phyloP scores from a whole-genome alignment of 768 basidiomycete species.

The Phaffia australis region DNA sequence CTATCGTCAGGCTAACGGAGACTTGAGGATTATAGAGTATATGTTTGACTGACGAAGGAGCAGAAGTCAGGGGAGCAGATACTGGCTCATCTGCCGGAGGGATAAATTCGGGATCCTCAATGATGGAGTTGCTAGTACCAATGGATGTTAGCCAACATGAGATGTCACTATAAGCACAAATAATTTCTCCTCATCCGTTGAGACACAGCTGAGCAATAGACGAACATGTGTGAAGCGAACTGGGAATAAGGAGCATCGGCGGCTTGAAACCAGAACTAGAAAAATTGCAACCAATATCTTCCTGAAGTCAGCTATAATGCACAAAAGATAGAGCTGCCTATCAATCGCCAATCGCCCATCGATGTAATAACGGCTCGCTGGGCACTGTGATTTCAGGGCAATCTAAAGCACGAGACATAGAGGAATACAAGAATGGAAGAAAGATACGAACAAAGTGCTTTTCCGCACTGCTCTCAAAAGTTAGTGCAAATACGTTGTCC shows the following conservation, averaged over 20 bases:
- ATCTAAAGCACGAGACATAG: too few relatives aligned
- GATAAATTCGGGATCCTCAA: conserved; percentile 19
- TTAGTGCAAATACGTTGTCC: conserved; percentile 23
- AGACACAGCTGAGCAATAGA: background rate
- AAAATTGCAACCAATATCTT: background rate
- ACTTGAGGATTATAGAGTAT: background rate
- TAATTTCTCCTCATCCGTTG: too few relatives aligned
- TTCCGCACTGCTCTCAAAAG: conserved; percentile 10
- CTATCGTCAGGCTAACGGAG: background rate
- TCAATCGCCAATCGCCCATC: background rate
- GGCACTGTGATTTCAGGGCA: too few relatives aligned
- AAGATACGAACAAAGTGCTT: conserved; percentile 18
- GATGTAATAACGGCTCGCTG: too few relatives aligned
- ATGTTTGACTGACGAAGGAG: background rate
- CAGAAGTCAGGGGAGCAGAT: background rate
- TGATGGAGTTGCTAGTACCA: conserved; percentile 11
- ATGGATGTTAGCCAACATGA: background rate
- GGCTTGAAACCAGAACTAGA: conserved; percentile 25
- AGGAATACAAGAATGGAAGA: too few relatives aligned
- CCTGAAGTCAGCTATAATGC: background rate
- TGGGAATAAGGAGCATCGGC: conserved; percentile 1
- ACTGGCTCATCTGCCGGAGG: background rate
- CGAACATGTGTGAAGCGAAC: background rate
- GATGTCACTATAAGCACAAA: too few relatives aligned
- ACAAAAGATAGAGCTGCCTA: too few relatives aligned